Percentiles rank a stretch among this genome's conserved stretches.
These are phyloP conservation scores for Scheffersomyces ergatensis DNA, from an alignment of 805 yeast genomes.

Conservation along the genomic window DNA sequence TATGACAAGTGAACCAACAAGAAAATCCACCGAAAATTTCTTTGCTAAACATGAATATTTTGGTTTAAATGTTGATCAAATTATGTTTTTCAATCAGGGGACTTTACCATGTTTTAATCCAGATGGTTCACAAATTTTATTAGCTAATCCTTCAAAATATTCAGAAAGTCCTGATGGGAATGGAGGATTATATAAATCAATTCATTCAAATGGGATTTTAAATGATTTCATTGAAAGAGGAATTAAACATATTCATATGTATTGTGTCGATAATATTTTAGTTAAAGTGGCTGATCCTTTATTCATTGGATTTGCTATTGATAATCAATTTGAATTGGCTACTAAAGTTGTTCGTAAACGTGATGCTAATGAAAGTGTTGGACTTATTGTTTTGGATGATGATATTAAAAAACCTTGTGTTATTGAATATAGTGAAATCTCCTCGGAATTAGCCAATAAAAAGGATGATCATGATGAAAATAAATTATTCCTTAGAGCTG, in stretches of 20 bases:
- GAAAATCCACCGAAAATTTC: slow-evolving; percentile 67
- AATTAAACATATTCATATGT: slow-evolving; percentile 89
- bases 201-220: slow-evolving; percentile 59
- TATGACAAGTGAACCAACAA: slow-evolving; percentile 93
- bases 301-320: slow-evolving; percentile 80
- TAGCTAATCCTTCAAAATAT: slow-evolving; percentile 52
- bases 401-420: slow-evolving; percentile 71
- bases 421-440: slow-evolving; percentile 91
- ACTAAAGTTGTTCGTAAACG: slow-evolving; percentile 95
- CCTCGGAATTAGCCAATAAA: slow-evolving; percentile 67
- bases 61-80: slow-evolving; percentile 61
- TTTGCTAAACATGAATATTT: slow-evolving; percentile 64
- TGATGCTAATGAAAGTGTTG: slow-evolving; percentile 84
- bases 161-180: slow-evolving; percentile 96
- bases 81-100: slow-evolving; percentile 90
- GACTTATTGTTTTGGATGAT: slow-evolving; percentile 75
- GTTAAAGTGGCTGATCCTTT: slow-evolving; percentile 93
- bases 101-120: slow-evolving; percentile 83
- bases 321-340: slow-evolving; percentile 67
- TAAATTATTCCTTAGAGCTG: slow-evolving; percentile 79
- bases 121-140: slow-evolving; percentile 67
- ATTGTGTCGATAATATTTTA: slow-evolving; percentile 92
- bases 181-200: slow-evolving; percentile 92
- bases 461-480: slow-evolving; percentile 50
- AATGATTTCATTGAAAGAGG: slow-evolving; percentile 67